Evolutionary conservation across 2,329 filamentous ascomycete species (phyloP).

Genomic region (Stachybotrys chartarum): DNA sequence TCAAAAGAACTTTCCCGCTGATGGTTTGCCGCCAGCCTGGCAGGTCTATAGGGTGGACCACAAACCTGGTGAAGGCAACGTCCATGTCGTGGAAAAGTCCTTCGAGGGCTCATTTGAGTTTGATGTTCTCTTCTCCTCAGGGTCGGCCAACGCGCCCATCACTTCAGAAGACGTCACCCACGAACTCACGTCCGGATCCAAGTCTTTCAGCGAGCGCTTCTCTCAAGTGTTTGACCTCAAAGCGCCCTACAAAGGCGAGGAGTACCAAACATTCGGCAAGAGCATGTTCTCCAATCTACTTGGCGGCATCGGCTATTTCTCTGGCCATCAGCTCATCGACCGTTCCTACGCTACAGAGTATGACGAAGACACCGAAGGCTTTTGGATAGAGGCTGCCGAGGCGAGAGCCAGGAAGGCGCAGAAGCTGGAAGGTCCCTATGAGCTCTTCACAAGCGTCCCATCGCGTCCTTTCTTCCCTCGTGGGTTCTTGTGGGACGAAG

Average conservation of each 20-base stretch:
- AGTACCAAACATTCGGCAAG: slow-evolving; percentile 74
- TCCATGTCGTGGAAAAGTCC: slow-evolving; percentile 84
- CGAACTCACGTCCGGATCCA: slow-evolving; percentile 58
- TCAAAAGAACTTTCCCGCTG: slow-evolving; percentile 39
- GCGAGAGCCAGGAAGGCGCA: slow-evolving; percentile 65
- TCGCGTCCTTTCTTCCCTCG: slow-evolving; percentile 94
- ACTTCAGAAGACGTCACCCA: slow-evolving; percentile 59
- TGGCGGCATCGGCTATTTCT: slow-evolving; percentile 92
- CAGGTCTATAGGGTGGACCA: slow-evolving; percentile 77
- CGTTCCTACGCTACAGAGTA: slow-evolving; percentile 89
- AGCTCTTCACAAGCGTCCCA: slow-evolving; percentile 86
- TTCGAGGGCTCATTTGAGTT: slow-evolving; percentile 91
- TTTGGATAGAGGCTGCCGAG: slow-evolving; percentile 86
- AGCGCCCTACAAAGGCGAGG: slow-evolving; percentile 64
- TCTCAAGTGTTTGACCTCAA: slow-evolving; percentile 57
- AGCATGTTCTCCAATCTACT: slow-evolving; percentile 92
- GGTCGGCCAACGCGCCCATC: slow-evolving; percentile 51
- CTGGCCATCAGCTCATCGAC: slow-evolving; percentile 82
- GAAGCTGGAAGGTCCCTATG: slow-evolving; percentile 70
- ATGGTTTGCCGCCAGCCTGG: slow-evolving; percentile 74
- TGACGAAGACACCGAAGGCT: slow-evolving; percentile 89
- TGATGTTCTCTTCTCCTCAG: slow-evolving; percentile 83
- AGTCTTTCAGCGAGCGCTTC: slow-evolving; percentile 70
- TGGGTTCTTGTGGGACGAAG: slow-evolving; percentile 97
- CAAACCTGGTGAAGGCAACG: slow-evolving; percentile 62